phyloP scores from a whole-genome alignment of 306 rosid species.

The Cucurbita maxima region DNA sequence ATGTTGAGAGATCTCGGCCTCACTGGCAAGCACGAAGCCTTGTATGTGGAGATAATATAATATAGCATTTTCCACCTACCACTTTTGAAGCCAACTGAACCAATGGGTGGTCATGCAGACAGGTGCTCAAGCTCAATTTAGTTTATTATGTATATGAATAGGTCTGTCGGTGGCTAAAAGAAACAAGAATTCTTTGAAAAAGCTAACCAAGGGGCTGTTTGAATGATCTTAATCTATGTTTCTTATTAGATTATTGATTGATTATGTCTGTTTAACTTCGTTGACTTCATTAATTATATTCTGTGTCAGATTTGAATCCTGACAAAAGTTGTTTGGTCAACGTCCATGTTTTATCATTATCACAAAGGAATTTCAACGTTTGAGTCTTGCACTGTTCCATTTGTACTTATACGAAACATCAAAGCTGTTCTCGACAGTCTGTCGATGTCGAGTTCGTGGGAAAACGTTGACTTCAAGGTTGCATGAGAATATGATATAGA shows the following conservation, averaged over 20 bases:
- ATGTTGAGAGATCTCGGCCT: conserved; percentile 61
- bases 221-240: background rate
- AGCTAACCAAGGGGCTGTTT: background rate
- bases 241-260: background rate
- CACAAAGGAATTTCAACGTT: background rate
- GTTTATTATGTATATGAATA: background rate
- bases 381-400: background rate
- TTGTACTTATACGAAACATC: background rate
- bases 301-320: background rate
- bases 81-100: background rate
- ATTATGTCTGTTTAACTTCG: background rate
- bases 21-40: conserved; percentile 63
- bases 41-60: conserved; percentile 64
- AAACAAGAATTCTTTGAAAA: background rate
- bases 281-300: background rate
- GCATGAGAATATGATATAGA: background rate
- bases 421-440: background rate
- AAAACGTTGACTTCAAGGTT: background rate
- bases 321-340: background rate
- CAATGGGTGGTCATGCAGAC: background rate
- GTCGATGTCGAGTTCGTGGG: background rate
- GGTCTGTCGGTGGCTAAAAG: background rate
- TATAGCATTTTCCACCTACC: conserved; percentile 11
- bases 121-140: background rate
- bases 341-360: background rate